Percentiles rank a stretch among this genome's conserved stretches.
Evolutionary conservation across 805 yeast species (phyloP).

Genomic region (Hanseniaspora valbyensis): DNA sequence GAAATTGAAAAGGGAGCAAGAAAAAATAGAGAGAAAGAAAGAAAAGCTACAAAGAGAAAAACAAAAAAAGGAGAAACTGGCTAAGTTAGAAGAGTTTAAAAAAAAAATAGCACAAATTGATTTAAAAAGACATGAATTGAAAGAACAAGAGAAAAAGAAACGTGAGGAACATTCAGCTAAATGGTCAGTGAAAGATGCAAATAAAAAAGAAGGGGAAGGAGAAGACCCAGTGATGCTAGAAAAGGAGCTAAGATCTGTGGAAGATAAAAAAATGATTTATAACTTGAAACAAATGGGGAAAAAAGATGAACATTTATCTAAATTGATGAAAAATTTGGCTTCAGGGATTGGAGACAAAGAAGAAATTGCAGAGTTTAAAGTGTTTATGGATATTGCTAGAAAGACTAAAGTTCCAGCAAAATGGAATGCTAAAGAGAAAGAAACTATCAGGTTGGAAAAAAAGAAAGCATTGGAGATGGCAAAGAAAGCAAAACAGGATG

Average conservation of each 20-base stretch:
- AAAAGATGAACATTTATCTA: constrained; percentile 52
- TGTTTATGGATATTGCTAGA: constrained; percentile 66
- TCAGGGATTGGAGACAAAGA: constrained; percentile 62
- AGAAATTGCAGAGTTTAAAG: constrained; percentile 70
- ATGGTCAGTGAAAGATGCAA: constrained; percentile 8
- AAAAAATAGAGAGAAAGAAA: not conserved
- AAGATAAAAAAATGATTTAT: constrained; percentile 56
- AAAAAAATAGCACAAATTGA: constrained; percentile 22
- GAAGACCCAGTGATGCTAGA: not conserved
- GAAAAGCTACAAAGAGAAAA: constrained; percentile 13
- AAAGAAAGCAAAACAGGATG: constrained; percentile 17
- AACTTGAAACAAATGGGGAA: constrained; percentile 76
- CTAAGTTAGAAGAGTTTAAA: constrained; percentile 12
- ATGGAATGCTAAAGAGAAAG: constrained; percentile 23
- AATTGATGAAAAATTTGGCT: constrained; percentile 77
- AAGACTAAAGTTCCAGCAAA: constrained; percentile 51
- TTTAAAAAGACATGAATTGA: constrained; percentile 26
- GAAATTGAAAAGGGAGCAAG: not conserved
- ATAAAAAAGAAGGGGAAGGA: not conserved
- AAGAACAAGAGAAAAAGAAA: constrained; percentile 24
- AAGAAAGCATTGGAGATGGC: constrained; percentile 20
- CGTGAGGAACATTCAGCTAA: constrained; percentile 16
- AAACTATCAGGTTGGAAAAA: constrained; percentile 16
- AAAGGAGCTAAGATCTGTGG: not conserved
- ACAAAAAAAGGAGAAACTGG: constrained; percentile 10